These are phyloP conservation scores for Naganishia friedmannii DNA, from an alignment of 768 basidiomycete species.

Conservation along the genomic window DNA sequence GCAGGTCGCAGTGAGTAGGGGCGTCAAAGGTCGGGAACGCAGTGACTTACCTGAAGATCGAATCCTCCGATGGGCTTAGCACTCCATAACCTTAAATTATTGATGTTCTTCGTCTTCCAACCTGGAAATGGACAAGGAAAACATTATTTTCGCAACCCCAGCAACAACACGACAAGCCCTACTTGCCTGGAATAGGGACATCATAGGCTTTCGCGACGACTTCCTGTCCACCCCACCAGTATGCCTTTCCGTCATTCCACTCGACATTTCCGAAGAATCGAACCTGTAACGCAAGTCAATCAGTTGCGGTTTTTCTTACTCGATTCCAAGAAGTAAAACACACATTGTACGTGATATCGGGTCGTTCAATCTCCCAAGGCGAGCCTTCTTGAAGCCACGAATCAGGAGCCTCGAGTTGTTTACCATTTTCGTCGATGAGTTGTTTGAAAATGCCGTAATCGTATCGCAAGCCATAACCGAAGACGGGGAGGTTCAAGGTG, in stretches of 20 bases:
- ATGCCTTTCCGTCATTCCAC: slow-evolving; percentile 54
- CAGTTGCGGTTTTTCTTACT: neutral
- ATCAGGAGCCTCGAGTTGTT: slow-evolving; percentile 54
- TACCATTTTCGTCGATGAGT: slow-evolving; percentile 62
- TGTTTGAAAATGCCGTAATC: slow-evolving; percentile 95
- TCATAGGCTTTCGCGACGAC: slow-evolving; percentile 92
- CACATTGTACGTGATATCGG: slow-evolving; percentile 62
- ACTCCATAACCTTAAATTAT: slow-evolving; percentile 67
- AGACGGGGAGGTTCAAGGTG: slow-evolving; percentile 83
- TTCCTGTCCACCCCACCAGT: slow-evolving; percentile 78
- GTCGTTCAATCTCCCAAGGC: slow-evolving; percentile 50
- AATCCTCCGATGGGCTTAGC: slow-evolving; percentile 61
- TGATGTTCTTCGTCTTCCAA: slow-evolving; percentile 56
- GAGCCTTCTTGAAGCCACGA: slow-evolving; percentile 53
- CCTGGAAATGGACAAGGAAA: neutral
- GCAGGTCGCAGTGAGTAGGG: too few relatives aligned
- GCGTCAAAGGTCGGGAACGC: too few relatives aligned
- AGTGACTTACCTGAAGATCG: slow-evolving; percentile 28
- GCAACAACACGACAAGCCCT: slow-evolving; percentile 49
- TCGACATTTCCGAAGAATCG: slow-evolving; percentile 86
- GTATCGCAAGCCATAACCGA: slow-evolving; percentile 85
- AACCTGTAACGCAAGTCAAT: slow-evolving; percentile 50
- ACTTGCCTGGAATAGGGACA: slow-evolving; percentile 77
- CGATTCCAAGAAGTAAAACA: neutral
- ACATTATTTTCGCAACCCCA: neutral